Evolutionary conservation across 2,329 filamentous ascomycete genomes (phyloP), one percentile per base, ranked within the genome.

Genomic region (Fusarium succisae): DNA sequence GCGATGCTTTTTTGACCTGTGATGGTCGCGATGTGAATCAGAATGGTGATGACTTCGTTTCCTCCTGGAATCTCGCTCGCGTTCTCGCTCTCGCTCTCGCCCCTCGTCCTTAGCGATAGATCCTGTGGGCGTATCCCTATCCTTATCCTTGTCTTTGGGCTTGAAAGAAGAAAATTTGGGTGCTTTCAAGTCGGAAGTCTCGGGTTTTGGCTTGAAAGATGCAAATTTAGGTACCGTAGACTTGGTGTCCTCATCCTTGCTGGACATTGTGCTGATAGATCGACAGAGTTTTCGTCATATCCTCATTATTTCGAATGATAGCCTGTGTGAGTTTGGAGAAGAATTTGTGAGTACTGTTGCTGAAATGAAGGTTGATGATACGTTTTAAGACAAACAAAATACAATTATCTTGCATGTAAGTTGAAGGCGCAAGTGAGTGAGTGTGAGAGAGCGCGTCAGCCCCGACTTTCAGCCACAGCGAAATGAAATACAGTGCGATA

Each of bases 131-230:
- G 18, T 78, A 61, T 69, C 37, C 20, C 41, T 87, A 88, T 69
- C 88, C 57, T 59, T 55, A 1, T 78, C 73, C 28, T 78, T 80
- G 41, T 77, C 71, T 22, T 78, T 81, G 37, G 89, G 57, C 74
- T 88, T 91, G 84, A 95, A 96, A 72, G 93, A 95, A 26, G 90
- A 86, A 79, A 96, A 95, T 76, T 91, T 94, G 11, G 93, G 93
- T 10, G 77, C 75, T 22, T 75, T 79, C 37, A 79, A 45, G 17
- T 75, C 70, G 14, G 62, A 58, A 13, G 53, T 18, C 37, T 70
- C 66, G 28, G 73, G 12, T 32, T 73, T 75, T 15, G 89, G 26
- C 75, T 88, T 91, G 83, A 95, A 95, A 75, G 92, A 94, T 51
- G 88, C 84, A 79, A 95, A 95, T 76, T 91, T 94, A 15, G 93